Conservation (phyloP, 2,329 filamentous ascomycete genomes). For the Neonectria neomacrospora region DNA sequence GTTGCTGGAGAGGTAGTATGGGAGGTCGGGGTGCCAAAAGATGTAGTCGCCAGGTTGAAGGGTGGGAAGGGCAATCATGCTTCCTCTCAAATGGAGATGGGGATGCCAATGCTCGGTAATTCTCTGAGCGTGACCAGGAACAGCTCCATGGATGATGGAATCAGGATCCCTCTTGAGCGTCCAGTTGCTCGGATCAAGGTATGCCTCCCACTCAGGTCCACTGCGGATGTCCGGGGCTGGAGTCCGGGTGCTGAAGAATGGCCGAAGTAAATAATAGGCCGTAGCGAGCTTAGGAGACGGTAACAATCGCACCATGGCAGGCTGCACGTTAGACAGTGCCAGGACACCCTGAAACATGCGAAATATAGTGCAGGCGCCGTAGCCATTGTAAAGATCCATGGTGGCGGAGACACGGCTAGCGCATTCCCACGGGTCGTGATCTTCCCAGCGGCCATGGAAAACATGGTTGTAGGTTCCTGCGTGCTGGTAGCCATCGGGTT, state of each 20-base stretch:
- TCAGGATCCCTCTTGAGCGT: conserved; percentile 60
- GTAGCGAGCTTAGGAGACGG: conserved; percentile 80
- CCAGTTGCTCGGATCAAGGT: conserved; percentile 60
- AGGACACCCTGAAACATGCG: conserved; percentile 69
- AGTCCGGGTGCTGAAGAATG: conserved; percentile 62
- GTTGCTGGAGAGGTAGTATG: conserved; percentile 64
- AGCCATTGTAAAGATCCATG: conserved; percentile 67
- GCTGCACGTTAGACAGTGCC: conserved; percentile 65
- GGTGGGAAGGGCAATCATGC: conserved; percentile 65
- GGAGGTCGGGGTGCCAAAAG: conserved; percentile 68
- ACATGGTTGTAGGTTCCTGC: conserved; percentile 66
- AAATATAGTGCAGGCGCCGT: conserved; percentile 67
- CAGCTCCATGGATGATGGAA: conserved; percentile 68
- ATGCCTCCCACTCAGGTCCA: conserved; percentile 60
- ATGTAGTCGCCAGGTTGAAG: conserved; percentile 68
- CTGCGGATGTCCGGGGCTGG: conserved; percentile 53
- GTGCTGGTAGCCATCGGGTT: conserved; percentile 72
- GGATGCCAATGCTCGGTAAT: conserved; percentile 69
- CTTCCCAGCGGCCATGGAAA: conserved; percentile 65
- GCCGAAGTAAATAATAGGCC: conserved; percentile 77
- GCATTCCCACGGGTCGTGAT: conserved; percentile 67
- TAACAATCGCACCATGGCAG: conserved; percentile 76
- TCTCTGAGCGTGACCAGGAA: conserved; percentile 67
- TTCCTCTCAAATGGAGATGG: conserved; percentile 63
- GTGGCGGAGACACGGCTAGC: conserved; percentile 64